phyloP scores from a whole-genome alignment of 768 basidiomycete genomes.

The Sarcodon aspratus region DNA sequence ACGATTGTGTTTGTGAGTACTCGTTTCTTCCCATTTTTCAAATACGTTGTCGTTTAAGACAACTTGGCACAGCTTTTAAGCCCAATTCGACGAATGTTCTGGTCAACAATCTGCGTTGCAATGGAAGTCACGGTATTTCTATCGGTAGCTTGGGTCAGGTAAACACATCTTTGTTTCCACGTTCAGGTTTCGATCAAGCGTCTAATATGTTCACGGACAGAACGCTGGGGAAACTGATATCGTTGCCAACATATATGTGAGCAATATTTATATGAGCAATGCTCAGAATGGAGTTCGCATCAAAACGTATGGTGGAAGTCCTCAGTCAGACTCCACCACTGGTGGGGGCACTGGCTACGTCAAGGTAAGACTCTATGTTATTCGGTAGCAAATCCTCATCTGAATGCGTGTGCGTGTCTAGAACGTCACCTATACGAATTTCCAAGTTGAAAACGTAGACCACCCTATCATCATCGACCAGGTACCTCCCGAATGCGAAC shows the following conservation, averaged over 20 bases:
- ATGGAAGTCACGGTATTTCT: slow-evolving; percentile 49
- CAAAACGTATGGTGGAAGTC: slow-evolving; percentile 54
- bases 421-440: slow-evolving; percentile 43
- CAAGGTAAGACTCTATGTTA: slow-evolving; percentile 2
- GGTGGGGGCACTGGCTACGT: slow-evolving; percentile 49
- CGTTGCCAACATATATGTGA: slow-evolving; percentile 9
- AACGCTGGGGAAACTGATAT: slow-evolving; percentile 42
- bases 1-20: slow-evolving; percentile 55
- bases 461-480: slow-evolving; percentile 51
- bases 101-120: slow-evolving; percentile 46
- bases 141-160: slow-evolving; percentile 47
- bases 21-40: slow-evolving; percentile 16
- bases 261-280: slow-evolving; percentile 48
- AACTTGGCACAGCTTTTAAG: neutral
- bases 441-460: slow-evolving; percentile 41
- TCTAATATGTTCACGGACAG: slow-evolving; percentile 45
- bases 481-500: slow-evolving; percentile 14
- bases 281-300: slow-evolving; percentile 59
- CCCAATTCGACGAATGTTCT: slow-evolving; percentile 41
- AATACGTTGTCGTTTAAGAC: neutral
- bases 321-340: too few relatives aligned
- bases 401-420: slow-evolving; percentile 4
- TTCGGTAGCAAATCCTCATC: too few relatives aligned
- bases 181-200: neutral
- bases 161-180: slow-evolving; percentile 13